Evolutionary conservation across 805 yeast species (phyloP).

Genomic region (Kuraishia cidri): DNA sequence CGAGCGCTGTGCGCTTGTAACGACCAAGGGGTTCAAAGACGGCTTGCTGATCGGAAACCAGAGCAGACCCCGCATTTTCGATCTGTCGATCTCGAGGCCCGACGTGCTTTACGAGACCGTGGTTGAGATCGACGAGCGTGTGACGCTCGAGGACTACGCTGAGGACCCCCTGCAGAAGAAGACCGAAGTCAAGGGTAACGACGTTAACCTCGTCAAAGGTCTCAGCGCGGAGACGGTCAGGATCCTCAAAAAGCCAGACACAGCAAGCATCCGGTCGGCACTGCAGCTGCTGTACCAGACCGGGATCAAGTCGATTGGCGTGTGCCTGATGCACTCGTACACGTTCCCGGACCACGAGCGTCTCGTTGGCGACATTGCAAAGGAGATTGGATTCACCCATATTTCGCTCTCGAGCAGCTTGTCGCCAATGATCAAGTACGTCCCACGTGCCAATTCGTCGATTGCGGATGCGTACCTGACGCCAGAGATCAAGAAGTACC

Average conservation of each 20-base stretch:
- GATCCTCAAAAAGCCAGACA: constrained; percentile 43
- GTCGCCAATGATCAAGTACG: constrained; percentile 24
- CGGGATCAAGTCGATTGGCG: constrained; percentile 64
- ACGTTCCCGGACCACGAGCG: constrained; percentile 65
- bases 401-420: constrained; percentile 24
- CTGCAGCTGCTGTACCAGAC: constrained; percentile 36
- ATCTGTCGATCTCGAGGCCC: constrained; percentile 65
- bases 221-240: constrained; percentile 61
- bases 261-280: constrained; percentile 26
- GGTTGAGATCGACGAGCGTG: constrained; percentile 82
- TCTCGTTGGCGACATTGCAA: constrained; percentile 7
- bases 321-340: constrained; percentile 66
- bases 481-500: constrained; percentile 28
- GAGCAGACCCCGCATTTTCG: constrained; percentile 85
- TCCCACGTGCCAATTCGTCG: constrained; percentile 30
- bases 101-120: constrained; percentile 67
- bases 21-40: constrained; percentile 88
- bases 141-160: constrained; percentile 71
- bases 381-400: constrained; percentile 28
- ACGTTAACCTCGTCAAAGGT: constrained; percentile 35
- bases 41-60: constrained; percentile 82
- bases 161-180: constrained; percentile 59
- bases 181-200: constrained; percentile 11
- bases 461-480: constrained; percentile 32
- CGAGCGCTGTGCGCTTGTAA: constrained; percentile 74